These are phyloP conservation scores for Sarcocystis neurona DNA, from an alignment of 169 alveolate genomes.

Conservation along the genomic window DNA sequence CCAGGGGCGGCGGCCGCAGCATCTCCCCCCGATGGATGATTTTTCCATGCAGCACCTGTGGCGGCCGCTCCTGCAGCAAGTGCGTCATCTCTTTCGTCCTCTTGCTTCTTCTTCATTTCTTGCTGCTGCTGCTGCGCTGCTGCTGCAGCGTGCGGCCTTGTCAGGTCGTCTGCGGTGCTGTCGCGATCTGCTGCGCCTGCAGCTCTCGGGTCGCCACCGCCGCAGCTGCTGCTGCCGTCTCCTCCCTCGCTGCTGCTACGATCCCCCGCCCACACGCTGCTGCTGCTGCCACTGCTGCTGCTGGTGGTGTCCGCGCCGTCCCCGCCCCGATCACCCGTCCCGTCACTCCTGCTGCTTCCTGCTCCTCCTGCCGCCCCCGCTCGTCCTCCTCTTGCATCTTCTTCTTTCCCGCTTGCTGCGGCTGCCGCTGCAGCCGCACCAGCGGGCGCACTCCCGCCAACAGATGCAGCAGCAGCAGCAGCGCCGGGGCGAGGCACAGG, in stretches of 20 bases:
- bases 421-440: background rate
- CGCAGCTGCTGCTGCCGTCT: background rate
- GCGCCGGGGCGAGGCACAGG: conserved; percentile 23
- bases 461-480: conserved; percentile 35
- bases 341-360: background rate
- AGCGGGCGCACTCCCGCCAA: background rate
- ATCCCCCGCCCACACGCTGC: background rate
- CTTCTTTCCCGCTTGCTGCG: background rate
- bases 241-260: background rate
- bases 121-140: too few species aligned
- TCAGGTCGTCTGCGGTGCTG: too few species aligned
- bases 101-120: conserved; percentile 7
- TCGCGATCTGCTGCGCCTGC: too few species aligned
- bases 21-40: background rate
- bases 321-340: too few species aligned
- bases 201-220: too few species aligned
- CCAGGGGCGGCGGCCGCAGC: background rate
- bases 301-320: too few species aligned
- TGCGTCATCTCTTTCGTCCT: background rate
- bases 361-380: conserved; percentile 16
- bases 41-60: background rate
- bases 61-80: background rate
- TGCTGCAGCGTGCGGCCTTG: too few species aligned
- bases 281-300: too few species aligned
- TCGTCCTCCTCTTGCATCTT: conserved; percentile 4